Conservation (phyloP, 192 early-diverging fungal genomes). For the Haplosporangium gracile region DNA sequence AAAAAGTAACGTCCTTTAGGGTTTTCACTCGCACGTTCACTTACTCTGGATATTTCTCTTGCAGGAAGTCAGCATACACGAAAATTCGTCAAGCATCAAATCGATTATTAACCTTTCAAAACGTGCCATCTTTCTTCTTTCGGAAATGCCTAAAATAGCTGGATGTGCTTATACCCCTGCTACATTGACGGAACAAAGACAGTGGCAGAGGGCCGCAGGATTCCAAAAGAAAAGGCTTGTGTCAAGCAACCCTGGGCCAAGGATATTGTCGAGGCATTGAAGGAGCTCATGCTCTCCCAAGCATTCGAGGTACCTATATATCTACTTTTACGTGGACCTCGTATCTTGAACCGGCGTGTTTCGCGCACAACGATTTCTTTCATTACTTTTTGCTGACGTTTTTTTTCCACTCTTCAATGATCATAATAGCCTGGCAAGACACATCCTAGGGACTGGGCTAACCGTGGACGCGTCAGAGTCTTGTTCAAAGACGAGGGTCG, state of each 20-base stretch:
- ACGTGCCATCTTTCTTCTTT: background rate
- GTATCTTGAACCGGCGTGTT: background rate
- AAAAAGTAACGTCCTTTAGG: conserved; percentile 27
- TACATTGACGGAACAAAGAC: conserved; percentile 78
- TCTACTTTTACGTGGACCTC: background rate
- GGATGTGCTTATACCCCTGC: conserved; percentile 80
- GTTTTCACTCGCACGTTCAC: too few relatives aligned
- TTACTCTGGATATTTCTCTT: background rate
- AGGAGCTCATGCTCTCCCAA: conserved; percentile 69
- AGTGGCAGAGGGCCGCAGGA: conserved; percentile 70
- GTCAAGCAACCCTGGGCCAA: conserved; percentile 71
- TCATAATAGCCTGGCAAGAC: conserved; percentile 63
- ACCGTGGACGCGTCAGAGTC: conserved; percentile 77
- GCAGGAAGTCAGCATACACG: background rate
- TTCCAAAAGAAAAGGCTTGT: conserved; percentile 62
- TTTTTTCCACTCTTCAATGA: background rate
- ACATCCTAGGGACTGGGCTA: conserved; percentile 79
- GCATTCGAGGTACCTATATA: conserved; percentile 70
- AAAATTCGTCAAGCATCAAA: background rate
- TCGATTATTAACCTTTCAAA: background rate
- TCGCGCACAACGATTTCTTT: too few relatives aligned
- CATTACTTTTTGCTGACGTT: background rate
- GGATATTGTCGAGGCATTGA: conserved; percentile 74
- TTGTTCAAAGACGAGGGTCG: conserved; percentile 66
- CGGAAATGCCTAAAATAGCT: conserved; percentile 46